phyloP scores from a whole-genome alignment of 441 rosid species.

The Sinapis alba region DNA sequence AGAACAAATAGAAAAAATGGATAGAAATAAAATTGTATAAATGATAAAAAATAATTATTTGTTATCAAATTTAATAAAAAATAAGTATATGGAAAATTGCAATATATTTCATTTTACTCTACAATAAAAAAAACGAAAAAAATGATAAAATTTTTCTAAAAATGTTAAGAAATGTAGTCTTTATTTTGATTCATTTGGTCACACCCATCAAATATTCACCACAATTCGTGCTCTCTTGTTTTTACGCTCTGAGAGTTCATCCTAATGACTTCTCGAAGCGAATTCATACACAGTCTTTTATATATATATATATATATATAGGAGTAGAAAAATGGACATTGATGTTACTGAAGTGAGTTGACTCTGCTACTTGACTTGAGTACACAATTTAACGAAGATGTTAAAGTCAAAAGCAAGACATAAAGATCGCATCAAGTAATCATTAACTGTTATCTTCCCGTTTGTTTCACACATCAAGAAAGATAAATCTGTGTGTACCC shows the following conservation, averaged over 20 bases:
- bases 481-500: conserved; percentile 8
- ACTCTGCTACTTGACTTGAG: conserved; percentile 19
- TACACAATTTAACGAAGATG: conserved; percentile 7
- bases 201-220: background rate
- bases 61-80: too few relatives aligned
- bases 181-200: too few relatives aligned
- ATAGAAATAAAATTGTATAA: too few relatives aligned
- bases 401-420: conserved; percentile 28
- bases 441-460: conserved; percentile 25
- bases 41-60: too few relatives aligned
- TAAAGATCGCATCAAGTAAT: conserved; percentile 30
- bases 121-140: too few relatives aligned
- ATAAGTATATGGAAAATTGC: too few relatives aligned
- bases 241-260: background rate
- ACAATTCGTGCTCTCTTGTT: background rate
- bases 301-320: background rate
- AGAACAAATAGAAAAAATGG: too few relatives aligned
- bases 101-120: too few relatives aligned
- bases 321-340: background rate
- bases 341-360: conserved; percentile 26
- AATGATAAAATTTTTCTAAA: too few relatives aligned
- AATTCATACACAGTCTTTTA: background rate
- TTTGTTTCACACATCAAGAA: background rate
- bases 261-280: background rate
- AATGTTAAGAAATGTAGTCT: too few relatives aligned